Evolutionary conservation across 2,329 filamentous ascomycete genomes (phyloP), one percentile per base, ranked within the genome.

Genomic region (Nemania sp.): DNA sequence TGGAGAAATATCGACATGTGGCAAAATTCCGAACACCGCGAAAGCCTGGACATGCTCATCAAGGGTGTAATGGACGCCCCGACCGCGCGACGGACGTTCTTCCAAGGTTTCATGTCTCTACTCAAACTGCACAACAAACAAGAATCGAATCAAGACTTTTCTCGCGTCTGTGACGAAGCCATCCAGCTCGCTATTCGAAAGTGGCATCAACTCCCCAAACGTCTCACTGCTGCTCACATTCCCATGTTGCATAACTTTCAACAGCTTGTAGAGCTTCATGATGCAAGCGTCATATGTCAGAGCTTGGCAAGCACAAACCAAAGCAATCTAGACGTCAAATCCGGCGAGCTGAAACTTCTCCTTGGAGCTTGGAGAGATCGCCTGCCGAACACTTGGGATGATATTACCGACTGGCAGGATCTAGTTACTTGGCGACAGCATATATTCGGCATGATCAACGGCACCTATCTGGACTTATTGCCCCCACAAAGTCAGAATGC

Each of bases 351-450:
- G 2, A 99, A 99, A 78, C 79, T 99, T 54, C 85, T 98, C 3
- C 84, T 99, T 5, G 92, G 92, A 56, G 95, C 94, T 7, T 99
- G 95, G 95, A 88, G 95, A 59, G 95, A 99, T 73, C 87, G 95
- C 50, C 80, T 99, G 54, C 95, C 95, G 1, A 99, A 99, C 72
- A 90, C 97, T 3, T 99, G 95, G 95, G 95, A 99, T 74, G 95
- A 99, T 74, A 99, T 99, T 75, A 97, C 96, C 66, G 92, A 95
- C 40, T 99, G 95, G 95, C 95, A 99, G 75, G 96, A 99, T 73
- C 81, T 99, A 42, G 95, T 99, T n/a, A 99, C 95, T 1, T 99
- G 95, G 95, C 88, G 95, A 68, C 96, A 99, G 74, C 95, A 99
- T 76, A 97, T 99, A 62, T 99, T 99, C 80, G 90, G 92, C 59